Evolutionary conservation across 352 stramenopile species (phyloP).

Genomic region (Phytophthora boehmeriae): DNA sequence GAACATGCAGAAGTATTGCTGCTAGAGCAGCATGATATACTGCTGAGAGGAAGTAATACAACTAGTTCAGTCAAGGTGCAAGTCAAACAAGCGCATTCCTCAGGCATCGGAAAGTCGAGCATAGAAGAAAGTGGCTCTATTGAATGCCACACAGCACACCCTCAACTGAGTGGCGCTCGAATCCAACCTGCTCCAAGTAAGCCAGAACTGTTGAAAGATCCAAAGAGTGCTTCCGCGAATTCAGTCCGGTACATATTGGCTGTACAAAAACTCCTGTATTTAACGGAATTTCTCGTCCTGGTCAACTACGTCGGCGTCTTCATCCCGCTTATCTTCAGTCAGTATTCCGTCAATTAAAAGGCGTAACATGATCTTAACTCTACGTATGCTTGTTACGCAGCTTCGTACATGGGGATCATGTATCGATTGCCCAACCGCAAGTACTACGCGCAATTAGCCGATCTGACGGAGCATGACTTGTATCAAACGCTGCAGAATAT

Average conservation of each 20-base stretch:
- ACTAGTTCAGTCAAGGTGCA: constrained; percentile 5
- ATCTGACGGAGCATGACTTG: constrained; percentile 5
- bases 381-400: not conserved
- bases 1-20: constrained; percentile 7
- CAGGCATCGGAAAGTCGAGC: not conserved
- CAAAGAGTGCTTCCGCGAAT: not conserved
- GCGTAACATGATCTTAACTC: not conserved
- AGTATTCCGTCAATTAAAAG: constrained; percentile 2
- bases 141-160: too few species aligned
- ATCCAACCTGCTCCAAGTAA: constrained; percentile 7
- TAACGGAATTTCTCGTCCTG: constrained; percentile 32
- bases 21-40: not conserved
- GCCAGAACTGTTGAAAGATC: not conserved
- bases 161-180: not conserved
- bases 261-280: constrained; percentile 16
- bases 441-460: constrained; percentile 25
- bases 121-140: too few species aligned
- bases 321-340: constrained; percentile 35
- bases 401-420: constrained; percentile 17
- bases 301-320: constrained; percentile 36
- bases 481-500: constrained; percentile 12
- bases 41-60: not conserved
- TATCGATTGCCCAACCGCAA: constrained; percentile 26
- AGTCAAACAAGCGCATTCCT: not conserved
- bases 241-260: constrained; percentile 6